Base-by-base conservation (phyloP, 164 flowering plant species). In the Hamamelis virginiana region DNA sequence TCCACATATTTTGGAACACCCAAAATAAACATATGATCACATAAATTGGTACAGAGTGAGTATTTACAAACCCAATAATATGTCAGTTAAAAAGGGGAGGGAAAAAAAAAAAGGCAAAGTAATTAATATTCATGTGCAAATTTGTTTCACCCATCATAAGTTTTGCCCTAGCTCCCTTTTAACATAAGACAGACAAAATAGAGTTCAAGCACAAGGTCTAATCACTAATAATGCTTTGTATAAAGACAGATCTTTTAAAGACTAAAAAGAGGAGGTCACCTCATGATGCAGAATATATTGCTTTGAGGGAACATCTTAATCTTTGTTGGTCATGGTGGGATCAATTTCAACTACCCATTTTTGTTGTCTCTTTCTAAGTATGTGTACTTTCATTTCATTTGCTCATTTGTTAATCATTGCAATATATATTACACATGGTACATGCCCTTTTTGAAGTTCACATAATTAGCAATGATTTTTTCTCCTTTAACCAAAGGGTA, bases 311-410 rank as follows among this genome's bases (percentile, higher is more conserved):
- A 14, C 58, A 55, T 55, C 58, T 22, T 11, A 55, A 22, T 55
- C 58, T 19, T 55, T 55, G 22, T 55, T 5, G 26, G 26, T 55
- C 26, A 55, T 55, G 58, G 58, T 55, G 58, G 58, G 58, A 19
- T 55, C 58, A 55, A 55, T 55, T 19, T n/a, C 58, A 55, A 55
- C 58, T 8, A 55, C 58, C 11, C 19, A 21, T 8, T 55, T 22
- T 19, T n/a, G n/a, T n/a, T n/a, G n/a, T n/a, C 9, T 19, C 58
- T 50, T 8, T 50, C 53, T 50, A 11, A 19, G 21, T 8, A 9
- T 22, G 16, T 46, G 58, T 55, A 55, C 58, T 55, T 55, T 55
- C 26, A 55, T 55, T 55, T 55, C 26, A 55, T 55, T 55, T 26
- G 12, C 26, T 55, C 26, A 19, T 55, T 19, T 19, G 25, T 22